phyloP scores from a whole-genome alignment of 768 basidiomycete genomes.

The Nidularia pulvinata region DNA sequence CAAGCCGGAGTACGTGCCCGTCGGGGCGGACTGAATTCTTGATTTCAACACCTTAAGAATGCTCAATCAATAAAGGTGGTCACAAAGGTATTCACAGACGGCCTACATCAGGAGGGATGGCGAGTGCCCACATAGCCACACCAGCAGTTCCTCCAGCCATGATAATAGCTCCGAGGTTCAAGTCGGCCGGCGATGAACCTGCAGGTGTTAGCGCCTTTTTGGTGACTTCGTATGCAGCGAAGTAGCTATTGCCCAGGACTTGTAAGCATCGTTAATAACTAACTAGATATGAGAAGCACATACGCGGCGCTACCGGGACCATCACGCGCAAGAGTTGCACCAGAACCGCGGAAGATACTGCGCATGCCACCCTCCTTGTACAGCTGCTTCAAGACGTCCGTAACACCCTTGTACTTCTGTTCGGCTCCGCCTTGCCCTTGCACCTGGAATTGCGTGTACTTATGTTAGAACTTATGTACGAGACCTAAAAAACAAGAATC shows the following conservation, averaged over 20 bases:
- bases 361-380: constrained; percentile 93
- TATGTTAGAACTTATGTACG: not conserved
- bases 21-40: constrained; percentile 93
- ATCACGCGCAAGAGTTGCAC: constrained; percentile 93
- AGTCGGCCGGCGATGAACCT: constrained; percentile 74
- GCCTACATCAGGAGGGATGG: constrained; percentile 95
- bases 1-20: constrained; percentile 95
- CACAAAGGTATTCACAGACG: constrained; percentile 2
- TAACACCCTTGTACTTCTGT: constrained; percentile 83
- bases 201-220: constrained; percentile 86
- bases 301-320: constrained; percentile 97
- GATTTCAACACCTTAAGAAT: constrained; percentile 86
- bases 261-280: not conserved
- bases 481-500: constrained; percentile 9
- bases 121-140: constrained; percentile 97
- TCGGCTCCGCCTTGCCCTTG: constrained; percentile 83
- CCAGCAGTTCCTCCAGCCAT: constrained; percentile 94
- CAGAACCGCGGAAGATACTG: constrained; percentile 91
- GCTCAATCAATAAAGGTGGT: not conserved
- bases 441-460: constrained; percentile 42
- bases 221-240: constrained; percentile 94
- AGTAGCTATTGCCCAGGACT: constrained; percentile 61
- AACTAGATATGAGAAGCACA: constrained; percentile 22
- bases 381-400: constrained; percentile 87
- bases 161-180: constrained; percentile 87